Base-by-base conservation (phyloP, 2,329 filamentous ascomycete species). In the Fusarium brachygibbosum region DNA sequence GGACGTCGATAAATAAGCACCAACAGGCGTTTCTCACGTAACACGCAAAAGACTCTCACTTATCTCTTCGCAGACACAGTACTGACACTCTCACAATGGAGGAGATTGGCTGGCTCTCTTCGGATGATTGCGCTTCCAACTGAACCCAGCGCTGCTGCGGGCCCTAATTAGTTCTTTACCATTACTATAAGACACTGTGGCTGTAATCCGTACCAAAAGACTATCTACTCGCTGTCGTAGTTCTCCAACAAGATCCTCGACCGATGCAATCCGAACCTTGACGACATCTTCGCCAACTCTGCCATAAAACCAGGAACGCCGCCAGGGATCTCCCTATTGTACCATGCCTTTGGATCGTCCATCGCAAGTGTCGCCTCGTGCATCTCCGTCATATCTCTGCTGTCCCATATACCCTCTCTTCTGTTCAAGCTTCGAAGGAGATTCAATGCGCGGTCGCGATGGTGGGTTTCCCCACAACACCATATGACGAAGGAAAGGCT, bases 321-420 rank as follows among this genome's bases (percentile, higher is more conserved):
- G 1, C 65, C 65, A 8, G 59, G 58, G 3, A 68, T 42, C 6
- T 68, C 59, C 23, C 23, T 48, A 1, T 52, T 34, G 13, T 68
- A 68, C 59, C 59, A 68, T 0, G 17, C 4, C 14, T 40, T 52
- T 0, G 41, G 50, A 21, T 68, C 34, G 0, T 64, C 44, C 21
- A 68, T 31, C 16, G 61, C 50, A 12, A 66, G 48, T 8, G 66
- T 56, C 1, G 68, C 62, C 21, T 71, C 68, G 1, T 72, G 69
- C 59, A 72, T 48, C 38, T 70, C 56, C 8, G 44, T 56, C 5
- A 72, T 52, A 13, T 74, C 72, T 14, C 63, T 49, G 13, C 70
- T 74, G 12, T 74, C 70, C 68, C 69, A 73, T 0, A 74, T 41
- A 0, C 69, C 72, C 35, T 74, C 72, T 0, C 62, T 66, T 8